These are phyloP conservation scores for Pecoramyces ruminantium DNA, from an alignment of 192 early-diverging fungal species.

Conservation along the genomic window DNA sequence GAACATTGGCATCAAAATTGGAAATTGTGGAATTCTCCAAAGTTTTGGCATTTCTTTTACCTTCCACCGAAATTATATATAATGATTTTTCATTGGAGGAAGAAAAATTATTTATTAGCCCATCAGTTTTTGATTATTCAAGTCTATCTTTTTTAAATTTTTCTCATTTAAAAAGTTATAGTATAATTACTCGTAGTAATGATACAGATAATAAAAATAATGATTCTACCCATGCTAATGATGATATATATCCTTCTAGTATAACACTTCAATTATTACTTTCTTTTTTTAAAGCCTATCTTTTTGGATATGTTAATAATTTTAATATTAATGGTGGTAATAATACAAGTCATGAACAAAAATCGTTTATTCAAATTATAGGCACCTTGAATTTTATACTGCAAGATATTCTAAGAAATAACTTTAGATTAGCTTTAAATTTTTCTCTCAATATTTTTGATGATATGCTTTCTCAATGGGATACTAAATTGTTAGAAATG, in stretches of 20 bases:
- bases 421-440: background rate
- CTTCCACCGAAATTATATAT: background rate
- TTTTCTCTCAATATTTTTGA: background rate
- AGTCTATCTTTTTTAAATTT: background rate
- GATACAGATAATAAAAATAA: background rate
- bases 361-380: background rate
- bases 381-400: background rate
- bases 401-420: background rate
- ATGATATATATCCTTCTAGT: background rate
- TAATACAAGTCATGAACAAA: background rate
- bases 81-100: background rate
- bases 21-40: background rate
- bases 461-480: background rate
- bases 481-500: background rate
- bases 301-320: background rate
- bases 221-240: background rate
- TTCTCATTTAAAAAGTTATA: background rate
- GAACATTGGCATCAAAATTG: background rate
- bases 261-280: background rate
- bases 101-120: background rate
- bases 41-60: background rate
- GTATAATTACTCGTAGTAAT: background rate
- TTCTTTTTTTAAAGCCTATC: background rate
- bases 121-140: background rate
- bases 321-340: background rate